A percentile compares a stretch with the other conserved stretches of the same genome.
phyloP scores from a whole-genome alignment of 495 filamentous ascomycete species.

The Neurospora sp. region DNA sequence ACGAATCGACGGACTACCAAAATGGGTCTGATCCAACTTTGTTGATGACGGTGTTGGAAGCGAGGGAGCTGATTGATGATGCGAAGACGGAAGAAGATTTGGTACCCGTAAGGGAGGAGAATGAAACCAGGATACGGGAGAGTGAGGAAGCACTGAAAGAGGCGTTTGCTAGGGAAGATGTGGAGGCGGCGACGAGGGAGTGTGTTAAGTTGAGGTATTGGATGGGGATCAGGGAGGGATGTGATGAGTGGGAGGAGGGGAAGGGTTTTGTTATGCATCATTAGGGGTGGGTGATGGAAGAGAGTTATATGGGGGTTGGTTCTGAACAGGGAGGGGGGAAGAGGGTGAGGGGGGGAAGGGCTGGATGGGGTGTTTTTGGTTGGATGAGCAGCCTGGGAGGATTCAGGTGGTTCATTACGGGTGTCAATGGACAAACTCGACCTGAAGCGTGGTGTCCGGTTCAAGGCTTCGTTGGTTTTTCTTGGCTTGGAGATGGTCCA shows the following conservation, averaged over 20 bases:
- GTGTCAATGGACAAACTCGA: neutral
- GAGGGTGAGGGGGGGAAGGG: no score
- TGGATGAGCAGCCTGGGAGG: neutral
- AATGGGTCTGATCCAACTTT: slow-evolving; percentile 63
- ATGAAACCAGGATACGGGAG: slow-evolving; percentile 50
- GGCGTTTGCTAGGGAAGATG: slow-evolving; percentile 57
- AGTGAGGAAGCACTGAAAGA: no score
- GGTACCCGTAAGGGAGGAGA: slow-evolving; percentile 48
- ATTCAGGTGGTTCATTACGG: neutral
- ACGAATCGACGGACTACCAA: slow-evolving; percentile 54
- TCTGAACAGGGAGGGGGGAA: neutral
- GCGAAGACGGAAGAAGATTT: slow-evolving; percentile 55
- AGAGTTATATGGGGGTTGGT: neutral
- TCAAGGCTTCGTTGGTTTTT: neutral
- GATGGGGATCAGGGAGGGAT: slow-evolving; percentile 73
- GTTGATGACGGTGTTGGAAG: slow-evolving; percentile 80
- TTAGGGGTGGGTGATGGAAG: slow-evolving; percentile 18
- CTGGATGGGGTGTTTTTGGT: neutral
- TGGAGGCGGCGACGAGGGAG: slow-evolving; percentile 56
- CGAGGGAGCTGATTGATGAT: slow-evolving; percentile 75
- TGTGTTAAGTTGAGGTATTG: slow-evolving; percentile 79
- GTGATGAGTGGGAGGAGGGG: slow-evolving; percentile 74
- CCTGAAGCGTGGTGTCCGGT: neutral
- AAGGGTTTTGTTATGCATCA: slow-evolving; percentile 58
- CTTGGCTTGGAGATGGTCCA: neutral